A percentile compares a stretch with the other conserved stretches of the same genome.
These are phyloP conservation scores for Ophiosphaerella narmari DNA, from an alignment of 2,329 filamentous ascomycete genomes.

Conservation along the genomic window DNA sequence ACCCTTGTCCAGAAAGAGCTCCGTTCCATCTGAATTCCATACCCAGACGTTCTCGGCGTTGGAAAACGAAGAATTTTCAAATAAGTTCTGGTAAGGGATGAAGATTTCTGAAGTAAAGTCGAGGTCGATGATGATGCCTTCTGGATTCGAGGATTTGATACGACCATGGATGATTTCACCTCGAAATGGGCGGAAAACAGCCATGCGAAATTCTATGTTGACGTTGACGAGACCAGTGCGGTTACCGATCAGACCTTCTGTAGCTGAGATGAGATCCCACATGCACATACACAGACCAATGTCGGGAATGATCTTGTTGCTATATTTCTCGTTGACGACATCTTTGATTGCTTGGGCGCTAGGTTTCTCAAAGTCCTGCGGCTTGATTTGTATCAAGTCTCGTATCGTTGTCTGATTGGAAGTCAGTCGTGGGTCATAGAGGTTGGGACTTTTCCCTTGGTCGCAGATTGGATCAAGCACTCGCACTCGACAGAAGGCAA, in stretches of 20 bases:
- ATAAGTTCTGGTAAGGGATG: constrained; percentile 59
- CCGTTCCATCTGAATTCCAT: constrained; percentile 74
- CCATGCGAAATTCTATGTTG: constrained; percentile 90
- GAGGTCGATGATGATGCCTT: constrained; percentile 77
- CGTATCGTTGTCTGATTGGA: constrained; percentile 68
- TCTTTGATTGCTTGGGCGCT: constrained; percentile 88
- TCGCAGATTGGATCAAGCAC: background rate
- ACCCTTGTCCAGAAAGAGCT: constrained; percentile 85
- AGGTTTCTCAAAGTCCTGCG: constrained; percentile 83
- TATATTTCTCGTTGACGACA: constrained; percentile 95
- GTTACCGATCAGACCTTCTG: constrained; percentile 91
- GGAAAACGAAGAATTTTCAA: constrained; percentile 64
- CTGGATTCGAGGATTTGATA: constrained; percentile 74
- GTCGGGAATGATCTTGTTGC: constrained; percentile 96
- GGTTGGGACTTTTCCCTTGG: too few relatives aligned
- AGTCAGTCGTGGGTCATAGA: background rate
- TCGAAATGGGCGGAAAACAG: constrained; percentile 95
- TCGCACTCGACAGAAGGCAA: background rate
- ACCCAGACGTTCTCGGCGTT: constrained; percentile 80
- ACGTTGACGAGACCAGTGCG: constrained; percentile 92
- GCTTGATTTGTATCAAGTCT: constrained; percentile 90
- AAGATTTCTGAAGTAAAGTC: constrained; percentile 96
- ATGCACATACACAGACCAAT: constrained; percentile 92
- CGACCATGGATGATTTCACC: constrained; percentile 86
- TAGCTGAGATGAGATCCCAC: constrained; percentile 86